Conservation (phyloP, 768 basidiomycete species). For the Termitomyces sp. region DNA sequence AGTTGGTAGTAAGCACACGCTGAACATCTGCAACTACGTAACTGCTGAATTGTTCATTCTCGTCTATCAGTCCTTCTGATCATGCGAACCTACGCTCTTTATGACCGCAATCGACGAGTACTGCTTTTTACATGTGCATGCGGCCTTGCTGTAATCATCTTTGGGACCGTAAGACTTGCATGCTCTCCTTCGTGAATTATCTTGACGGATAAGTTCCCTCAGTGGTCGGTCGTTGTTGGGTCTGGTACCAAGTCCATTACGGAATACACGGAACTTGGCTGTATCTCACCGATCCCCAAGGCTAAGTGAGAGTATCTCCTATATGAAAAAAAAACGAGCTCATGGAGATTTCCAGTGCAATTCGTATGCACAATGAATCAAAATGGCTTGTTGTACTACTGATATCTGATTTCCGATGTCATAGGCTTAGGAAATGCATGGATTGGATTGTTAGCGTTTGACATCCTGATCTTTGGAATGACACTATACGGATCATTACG, state of each 20-base stretch:
- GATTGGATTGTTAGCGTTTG: constrained; percentile 36
- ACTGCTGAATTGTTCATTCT: no score
- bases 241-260: not conserved
- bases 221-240: constrained; percentile 23
- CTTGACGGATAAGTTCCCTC: not conserved
- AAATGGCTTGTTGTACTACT: not conserved
- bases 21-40: no score
- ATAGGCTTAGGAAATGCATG: constrained; percentile 34
- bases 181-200: not conserved
- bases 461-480: constrained; percentile 36
- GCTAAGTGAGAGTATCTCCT: constrained; percentile 15
- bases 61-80: constrained; percentile 30
- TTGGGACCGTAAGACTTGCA: constrained; percentile 14
- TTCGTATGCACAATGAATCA: constrained; percentile 10
- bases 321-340: not conserved
- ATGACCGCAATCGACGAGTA: constrained; percentile 26
- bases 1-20: constrained; percentile 28
- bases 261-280: constrained; percentile 12
- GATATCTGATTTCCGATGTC: not conserved
- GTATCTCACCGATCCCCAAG: constrained; percentile 19
- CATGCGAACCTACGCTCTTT: constrained; percentile 39
- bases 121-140: constrained; percentile 23
- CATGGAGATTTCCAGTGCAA: constrained; percentile 7
- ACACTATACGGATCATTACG: constrained; percentile 34
- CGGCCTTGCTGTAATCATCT: constrained; percentile 23